phyloP scores from a whole-genome alignment of 1,284 basidiomycete genomes.

The Ceratobasidium sp. region DNA sequence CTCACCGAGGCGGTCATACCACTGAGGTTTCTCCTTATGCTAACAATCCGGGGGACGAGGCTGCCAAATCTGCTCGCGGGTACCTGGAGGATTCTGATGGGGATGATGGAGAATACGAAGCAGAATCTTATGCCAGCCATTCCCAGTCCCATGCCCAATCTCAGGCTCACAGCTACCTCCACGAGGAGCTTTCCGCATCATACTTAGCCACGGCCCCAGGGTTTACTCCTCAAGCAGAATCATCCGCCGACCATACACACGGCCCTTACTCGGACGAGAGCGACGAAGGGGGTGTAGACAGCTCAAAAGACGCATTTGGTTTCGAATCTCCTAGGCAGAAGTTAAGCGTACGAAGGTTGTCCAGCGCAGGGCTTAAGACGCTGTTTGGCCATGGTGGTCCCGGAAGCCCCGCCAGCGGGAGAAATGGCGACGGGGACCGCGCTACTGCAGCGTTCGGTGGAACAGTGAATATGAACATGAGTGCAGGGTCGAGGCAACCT shows the following conservation, averaged over 20 bases:
- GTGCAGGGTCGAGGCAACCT: slow-evolving; percentile 2
- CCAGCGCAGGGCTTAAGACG: slow-evolving; percentile 14
- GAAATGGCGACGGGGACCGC: not conserved
- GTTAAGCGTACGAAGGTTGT: not conserved
- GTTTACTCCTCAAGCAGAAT: not conserved
- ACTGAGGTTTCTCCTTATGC: not conserved
- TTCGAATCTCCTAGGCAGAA: slow-evolving; percentile 26
- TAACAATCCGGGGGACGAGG: not conserved
- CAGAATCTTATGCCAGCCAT: slow-evolving; percentile 13
- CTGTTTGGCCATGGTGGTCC: slow-evolving; percentile 13
- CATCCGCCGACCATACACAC: not conserved
- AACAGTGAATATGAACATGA: slow-evolving; percentile 32
- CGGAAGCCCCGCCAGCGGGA: not conserved
- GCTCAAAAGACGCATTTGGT: slow-evolving; percentile 14
- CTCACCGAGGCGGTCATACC: slow-evolving; percentile 8
- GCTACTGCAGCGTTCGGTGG: slow-evolving; percentile 30
- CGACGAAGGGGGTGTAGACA: slow-evolving; percentile 12
- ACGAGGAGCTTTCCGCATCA: slow-evolving; percentile 7
- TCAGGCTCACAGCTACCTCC: not conserved
- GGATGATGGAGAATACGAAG: slow-evolving; percentile 25
- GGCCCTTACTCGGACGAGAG: slow-evolving; percentile 22
- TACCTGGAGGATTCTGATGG: slow-evolving; percentile 26
- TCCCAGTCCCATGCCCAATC: not conserved
- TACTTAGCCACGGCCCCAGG: not conserved
- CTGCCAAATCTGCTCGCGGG: not conserved